Percentiles rank a stretch among this genome's conserved stretches.
These are phyloP conservation scores for Knoxdaviesia capensis DNA, from an alignment of 2,329 filamentous ascomycete genomes.

Conservation along the genomic window DNA sequence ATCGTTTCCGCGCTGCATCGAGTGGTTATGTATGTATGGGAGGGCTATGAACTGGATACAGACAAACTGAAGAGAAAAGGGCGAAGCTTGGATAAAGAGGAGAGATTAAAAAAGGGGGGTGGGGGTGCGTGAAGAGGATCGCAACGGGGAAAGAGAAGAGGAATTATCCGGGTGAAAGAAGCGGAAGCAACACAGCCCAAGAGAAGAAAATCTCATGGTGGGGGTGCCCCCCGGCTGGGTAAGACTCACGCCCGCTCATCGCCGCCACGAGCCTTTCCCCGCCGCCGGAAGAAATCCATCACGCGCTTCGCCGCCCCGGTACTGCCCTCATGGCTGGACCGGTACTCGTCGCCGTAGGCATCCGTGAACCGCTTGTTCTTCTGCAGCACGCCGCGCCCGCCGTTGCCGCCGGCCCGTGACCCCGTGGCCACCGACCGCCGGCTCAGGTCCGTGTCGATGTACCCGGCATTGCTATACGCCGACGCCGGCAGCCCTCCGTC, in stretches of 20 bases:
- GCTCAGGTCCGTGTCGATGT: constrained; percentile 1
- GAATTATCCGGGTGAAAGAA: too few relatives aligned
- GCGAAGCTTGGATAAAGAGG: background rate
- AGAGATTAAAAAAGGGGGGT: background rate
- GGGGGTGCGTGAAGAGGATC: too few relatives aligned
- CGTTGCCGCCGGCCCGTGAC: constrained; percentile 8
- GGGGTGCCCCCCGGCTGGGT: too few relatives aligned
- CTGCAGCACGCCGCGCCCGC: constrained; percentile 42
- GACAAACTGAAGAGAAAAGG: too few relatives aligned
- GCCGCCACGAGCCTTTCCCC: constrained; percentile 53
- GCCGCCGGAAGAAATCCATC: constrained; percentile 93
- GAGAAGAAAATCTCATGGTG: too few relatives aligned
- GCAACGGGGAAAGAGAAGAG: too few relatives aligned
- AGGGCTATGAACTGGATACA: too few relatives aligned
- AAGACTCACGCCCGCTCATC: constrained; percentile 19
- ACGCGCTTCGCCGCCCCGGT: constrained; percentile 77
- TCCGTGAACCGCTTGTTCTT: constrained; percentile 82
- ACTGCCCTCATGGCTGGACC: constrained; percentile 54
- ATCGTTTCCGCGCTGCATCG: too few relatives aligned
- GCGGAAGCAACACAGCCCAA: too few relatives aligned
- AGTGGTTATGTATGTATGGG: too few relatives aligned
- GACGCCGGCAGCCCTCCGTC: constrained; percentile 12
- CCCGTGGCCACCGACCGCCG: constrained; percentile 5
- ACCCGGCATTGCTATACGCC: constrained; percentile 10
- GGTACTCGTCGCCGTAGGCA: constrained; percentile 60